Base-by-base conservation (phyloP, 2,329 filamentous ascomycete genomes). In the Apiospora kogelbergensis region DNA sequence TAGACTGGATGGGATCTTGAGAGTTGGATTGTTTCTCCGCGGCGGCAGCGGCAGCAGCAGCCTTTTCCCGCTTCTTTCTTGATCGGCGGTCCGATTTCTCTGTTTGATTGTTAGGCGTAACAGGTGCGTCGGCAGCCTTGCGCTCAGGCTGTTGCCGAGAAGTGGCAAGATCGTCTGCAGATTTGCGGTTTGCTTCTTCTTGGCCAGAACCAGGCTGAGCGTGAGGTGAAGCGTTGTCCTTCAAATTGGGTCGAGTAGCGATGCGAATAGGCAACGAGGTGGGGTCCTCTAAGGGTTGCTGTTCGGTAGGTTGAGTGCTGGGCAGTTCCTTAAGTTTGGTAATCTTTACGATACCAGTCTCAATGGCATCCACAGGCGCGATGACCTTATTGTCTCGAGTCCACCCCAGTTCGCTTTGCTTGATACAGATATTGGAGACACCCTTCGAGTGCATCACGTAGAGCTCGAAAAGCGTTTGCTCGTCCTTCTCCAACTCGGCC, bases 361-460 rank as follows among this genome's bases (percentile, higher is more conserved):
- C 85, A 60, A 93, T 85, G 2, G 93, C 95, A 79, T 97, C 90
- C 46, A 96, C 88, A 0, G 92, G 87, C 67, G 91, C 84, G 46
- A 97, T 84, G 67, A 97, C 93, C 84, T 97, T 97, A 81, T 94
- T 95, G 71, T 98, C 93, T 74, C 90, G 89, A 74, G 91, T 92
- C 95, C 95, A 98, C 40, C 97, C 96, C 65, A 99, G 85, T 80
- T 98, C 95, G 66, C 91, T 89, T 78, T 95, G 93, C 79, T 92
- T 95, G 78, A 99, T 90, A 72, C 90, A 90, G 67, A 98, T 80
- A 75, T 93, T 95, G 22, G 95, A 95, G n/a, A 98, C 94, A 71
- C 96, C 96, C 82, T 94, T 97, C 13, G 96, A 98, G 80, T 99
- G 95, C 91, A 98, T 97, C 41, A 94, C 92, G 78, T 99, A 99